Evolutionary conservation across 148 eudicot genomes (phyloP), one percentile per base, ranked within the genome.

Genomic region (Cornus kousa): DNA sequence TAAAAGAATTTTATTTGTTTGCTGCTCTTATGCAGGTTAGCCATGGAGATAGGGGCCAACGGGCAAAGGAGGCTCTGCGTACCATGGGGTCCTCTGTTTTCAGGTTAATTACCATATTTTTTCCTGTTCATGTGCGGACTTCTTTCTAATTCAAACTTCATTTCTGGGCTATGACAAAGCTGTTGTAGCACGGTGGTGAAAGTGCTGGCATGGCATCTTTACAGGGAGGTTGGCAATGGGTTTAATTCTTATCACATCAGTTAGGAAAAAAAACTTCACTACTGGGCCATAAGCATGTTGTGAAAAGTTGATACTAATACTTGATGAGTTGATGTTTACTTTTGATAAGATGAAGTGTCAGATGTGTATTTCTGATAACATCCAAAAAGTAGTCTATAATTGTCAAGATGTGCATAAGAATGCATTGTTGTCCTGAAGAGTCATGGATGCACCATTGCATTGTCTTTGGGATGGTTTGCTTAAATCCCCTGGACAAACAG

Each of bases 51-150:
- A 85, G 87, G 81, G 85, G 82, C 67, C 76, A 86, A 68, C 83
- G 94, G 70, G 72, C 80, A 24, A 79, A 77, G 80, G 81, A 86
- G 79, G 90, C 94, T 71, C 86, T 91, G 73, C 86, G 86, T 55
- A 91, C 92, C 46, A 87, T 91, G 94, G 94, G 94, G 68, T 83
- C 94, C 80, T 91, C 94, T 82, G 92, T 91, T 68, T 89, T 91
- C 88, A 91, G 94, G 94, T 91, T 77, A 71, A 65, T 2, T 64
- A 65, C 35, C 68, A 5, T 77, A 8, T 67, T 20, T 37, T 48
- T 60, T 16, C 40, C 59, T 35, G 5, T n/a, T 60, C n/a, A 24
- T 46, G 28, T 46, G 12, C 2, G 19, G n/a, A 62, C 33, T 46
- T 66, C 43, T 24, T 40, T 17, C 67, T 65, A 59, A n/a, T 60